Evolutionary conservation across 176 grass and related monocot species (phyloP), one percentile per base, ranked within the genome.

Genomic region (Hsuehochloa calcarea): DNA sequence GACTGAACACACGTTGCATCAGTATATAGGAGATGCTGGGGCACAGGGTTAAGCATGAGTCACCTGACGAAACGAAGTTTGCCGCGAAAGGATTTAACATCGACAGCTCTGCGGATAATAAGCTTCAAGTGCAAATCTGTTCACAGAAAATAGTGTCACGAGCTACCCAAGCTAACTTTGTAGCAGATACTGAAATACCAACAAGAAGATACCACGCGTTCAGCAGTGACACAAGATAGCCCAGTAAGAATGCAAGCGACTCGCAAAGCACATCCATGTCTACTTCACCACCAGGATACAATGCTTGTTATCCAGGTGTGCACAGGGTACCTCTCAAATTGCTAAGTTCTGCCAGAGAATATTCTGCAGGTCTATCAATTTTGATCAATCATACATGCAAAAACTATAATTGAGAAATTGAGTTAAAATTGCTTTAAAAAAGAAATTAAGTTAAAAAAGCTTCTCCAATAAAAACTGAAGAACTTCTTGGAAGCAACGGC

Each of bases 331-430:
- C 6, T 80, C 65, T 38, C 44, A 35, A 17, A 72, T 25, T n/a
- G 58, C 17, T 60, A 50, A 62, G 35, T 51, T 73, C 45, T 52
- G 39, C 25, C 8, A 80, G 76, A 86, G 22, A 60, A 34, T 35
- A 41, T 62, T 34, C 38, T 68, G n/a, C 49, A 44, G 16, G 8
- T 64, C 16, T 58, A 64, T 87, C 62, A 27, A 68, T 59, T 65
- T 75, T 74, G 14, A 86, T 64, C 1, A 31, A 38, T 68, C 70
- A 58, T 79, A 79, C 49, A 38, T 11, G 13, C 66, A 64, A n/a
- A 82, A 45, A 26, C 12, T 74, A 60, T 60, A 60, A 65, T 15
- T 58, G 29, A 51, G 66, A 86, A 72, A 15, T 4, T 51, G 43
- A 20, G 16, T 27, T 34, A 34, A 29, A 34, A 34, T 34, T 34